Conservation (phyloP, 1,284 basidiomycete genomes). For the Sanghuangporus baumii region DNA sequence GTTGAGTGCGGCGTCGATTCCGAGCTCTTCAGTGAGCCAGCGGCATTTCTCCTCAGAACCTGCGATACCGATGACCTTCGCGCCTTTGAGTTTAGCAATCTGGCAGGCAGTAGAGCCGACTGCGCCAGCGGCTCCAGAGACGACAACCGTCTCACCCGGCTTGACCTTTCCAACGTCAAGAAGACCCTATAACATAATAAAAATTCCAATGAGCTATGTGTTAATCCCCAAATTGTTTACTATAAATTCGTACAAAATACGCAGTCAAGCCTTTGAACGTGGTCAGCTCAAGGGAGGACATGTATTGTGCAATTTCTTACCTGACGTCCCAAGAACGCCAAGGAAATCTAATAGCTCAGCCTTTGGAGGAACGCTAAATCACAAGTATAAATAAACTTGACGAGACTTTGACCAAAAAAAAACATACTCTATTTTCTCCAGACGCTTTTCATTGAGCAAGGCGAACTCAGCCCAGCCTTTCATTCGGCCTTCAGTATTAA, state of each 20-base stretch:
- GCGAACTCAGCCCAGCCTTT: slow-evolving; percentile 78
- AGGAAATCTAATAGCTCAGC: slow-evolving; percentile 67
- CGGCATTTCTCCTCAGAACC: slow-evolving; percentile 76
- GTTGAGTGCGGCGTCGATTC: slow-evolving; percentile 79
- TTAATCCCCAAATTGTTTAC: neutral
- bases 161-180: slow-evolving; percentile 75
- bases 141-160: slow-evolving; percentile 76
- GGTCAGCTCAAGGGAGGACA: neutral
- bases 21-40: slow-evolving; percentile 77
- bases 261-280: slow-evolving; percentile 64
- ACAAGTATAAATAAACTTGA: neutral
- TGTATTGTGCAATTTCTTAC: slow-evolving; percentile 31
- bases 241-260: slow-evolving; percentile 57
- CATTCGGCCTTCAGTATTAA: slow-evolving; percentile 15
- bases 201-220: neutral
- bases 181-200: slow-evolving; percentile 51
- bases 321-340: slow-evolving; percentile 68
- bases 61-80: slow-evolving; percentile 81
- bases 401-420: neutral
- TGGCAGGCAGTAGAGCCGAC: slow-evolving; percentile 74
- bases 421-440: slow-evolving; percentile 49
- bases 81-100: slow-evolving; percentile 68
- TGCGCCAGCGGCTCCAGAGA: slow-evolving; percentile 88
- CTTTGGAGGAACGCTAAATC: slow-evolving; percentile 46
- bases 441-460: slow-evolving; percentile 48